A percentile compares a stretch with the other conserved stretches of the same genome.
Conservation (phyloP, 2,329 filamentous ascomycete species). For the Apiospora aurea region DNA sequence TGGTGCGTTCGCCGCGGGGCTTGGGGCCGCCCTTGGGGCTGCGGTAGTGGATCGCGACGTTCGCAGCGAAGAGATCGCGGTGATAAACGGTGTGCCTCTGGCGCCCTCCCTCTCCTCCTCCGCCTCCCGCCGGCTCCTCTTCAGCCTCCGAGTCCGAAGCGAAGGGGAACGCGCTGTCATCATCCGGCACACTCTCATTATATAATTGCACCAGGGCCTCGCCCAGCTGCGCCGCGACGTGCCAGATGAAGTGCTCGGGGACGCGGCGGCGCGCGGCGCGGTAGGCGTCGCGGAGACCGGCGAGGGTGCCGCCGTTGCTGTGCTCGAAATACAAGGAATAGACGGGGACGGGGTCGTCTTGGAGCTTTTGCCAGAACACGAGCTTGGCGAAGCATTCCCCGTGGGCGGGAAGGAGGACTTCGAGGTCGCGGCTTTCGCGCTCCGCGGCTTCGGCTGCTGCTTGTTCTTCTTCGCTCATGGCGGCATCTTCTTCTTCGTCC, state of each 20-base stretch:
- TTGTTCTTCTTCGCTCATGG: not conserved
- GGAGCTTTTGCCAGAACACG: not conserved
- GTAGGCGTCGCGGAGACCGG: not conserved
- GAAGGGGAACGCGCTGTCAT: not conserved
- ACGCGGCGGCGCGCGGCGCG: not conserved
- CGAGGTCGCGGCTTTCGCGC: not conserved
- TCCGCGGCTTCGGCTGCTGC: not conserved
- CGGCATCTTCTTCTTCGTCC: not conserved
- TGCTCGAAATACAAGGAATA: not conserved
- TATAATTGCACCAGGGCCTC: not conserved
- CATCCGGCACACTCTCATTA: not conserved
- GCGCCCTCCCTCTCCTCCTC: no score
- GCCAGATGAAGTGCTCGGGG: slow-evolving; percentile 6
- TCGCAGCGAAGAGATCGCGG: not conserved
- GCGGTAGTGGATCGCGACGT: not conserved
- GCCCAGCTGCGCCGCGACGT: not conserved
- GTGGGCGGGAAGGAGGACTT: not conserved
- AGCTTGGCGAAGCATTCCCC: not conserved
- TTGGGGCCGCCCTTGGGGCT: not conserved
- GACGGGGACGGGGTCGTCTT: not conserved
- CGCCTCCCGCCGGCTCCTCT: no score
- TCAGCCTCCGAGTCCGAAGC: not conserved
- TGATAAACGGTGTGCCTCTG: not conserved
- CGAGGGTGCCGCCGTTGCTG: slow-evolving; percentile 8
- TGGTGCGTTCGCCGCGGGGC: not conserved